Base-by-base conservation (phyloP, 2,329 filamentous ascomycete species). In the Ampelomyces quisqualis region DNA sequence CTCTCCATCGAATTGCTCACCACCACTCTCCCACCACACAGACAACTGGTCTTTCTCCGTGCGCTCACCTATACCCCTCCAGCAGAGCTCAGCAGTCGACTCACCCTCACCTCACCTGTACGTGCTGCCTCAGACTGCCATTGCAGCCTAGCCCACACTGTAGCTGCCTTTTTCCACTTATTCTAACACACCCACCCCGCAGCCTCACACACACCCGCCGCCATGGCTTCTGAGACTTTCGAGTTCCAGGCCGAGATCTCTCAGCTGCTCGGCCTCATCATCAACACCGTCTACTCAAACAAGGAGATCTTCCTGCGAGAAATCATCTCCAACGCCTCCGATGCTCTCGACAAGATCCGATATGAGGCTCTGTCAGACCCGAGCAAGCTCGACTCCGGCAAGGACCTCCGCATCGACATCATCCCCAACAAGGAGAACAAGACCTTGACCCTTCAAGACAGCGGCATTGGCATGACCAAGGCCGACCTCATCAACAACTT, bases 171-270 rank as follows among this genome's bases (percentile, higher is more conserved):
- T n/a, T n/a, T 34, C 37, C 19, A 37, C 30, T 26, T 39, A 21
- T 20, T 14, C 34, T 38, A 15, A 40, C n/a, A n/a, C n/a, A n/a
- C 15, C 18, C n/a, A 18, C 23, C 20, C 30, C 34, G 9, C 43
- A 57, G 51, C 40, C 47, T 43, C 46, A 49, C 45, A 34, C 49
- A 47, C 46, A 54, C 41, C 49, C 51, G 50, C 54, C 58, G 87
- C 72, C 73, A 95, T 95, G 88, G 76, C 89, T 75, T 65, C 71
- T 59, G 90, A 97, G 81, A 96, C 90, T 63, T 98, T 98, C 79
- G 91, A 97, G 86, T 98, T 97, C 81, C 93, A 98, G 86, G 93
- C 93, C 86, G 93, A 98, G 88, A 98, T 98, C 73, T 97, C 91
- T 87, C 93, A 98, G 88, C 88, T 98, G 60, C 87, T 98, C 72